Conservation (phyloP, 495 filamentous ascomycete species). For the Lophiotrema nucula region DNA sequence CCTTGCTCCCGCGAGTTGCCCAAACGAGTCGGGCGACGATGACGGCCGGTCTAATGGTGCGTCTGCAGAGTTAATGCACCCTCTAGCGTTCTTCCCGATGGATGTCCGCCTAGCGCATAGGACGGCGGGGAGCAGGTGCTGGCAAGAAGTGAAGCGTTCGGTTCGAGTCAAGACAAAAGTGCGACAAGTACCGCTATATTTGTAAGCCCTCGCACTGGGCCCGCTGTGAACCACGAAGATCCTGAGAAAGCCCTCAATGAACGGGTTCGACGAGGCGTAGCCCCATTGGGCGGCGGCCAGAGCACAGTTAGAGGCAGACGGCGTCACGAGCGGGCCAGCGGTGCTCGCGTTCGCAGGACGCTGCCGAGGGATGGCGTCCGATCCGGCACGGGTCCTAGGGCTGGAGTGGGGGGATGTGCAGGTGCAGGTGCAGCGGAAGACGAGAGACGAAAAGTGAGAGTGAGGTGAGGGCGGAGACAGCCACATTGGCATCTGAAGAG, state of each 20-base stretch:
- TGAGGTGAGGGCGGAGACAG: conserved; percentile 5
- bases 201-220: conserved; percentile 20
- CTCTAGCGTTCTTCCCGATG: conserved; percentile 12
- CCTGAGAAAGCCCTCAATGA: conserved; percentile 13
- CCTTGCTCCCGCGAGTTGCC: conserved; percentile 10
- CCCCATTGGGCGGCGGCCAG: conserved; percentile 24
- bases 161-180: conserved; percentile 32
- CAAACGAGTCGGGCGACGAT: conserved; percentile 14
- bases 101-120: conserved; percentile 18
- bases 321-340: conserved; percentile 4
- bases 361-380: conserved; percentile 18
- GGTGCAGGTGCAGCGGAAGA: conserved; percentile 7
- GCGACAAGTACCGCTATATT: conserved; percentile 32
- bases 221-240: not conserved
- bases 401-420: not conserved
- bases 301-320: conserved; percentile 1
- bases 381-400: conserved; percentile 16
- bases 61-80: conserved; percentile 6
- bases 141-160: conserved; percentile 24
- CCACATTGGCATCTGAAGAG: conserved; percentile 25
- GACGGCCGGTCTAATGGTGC: conserved; percentile 12
- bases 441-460: conserved; percentile 5
- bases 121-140: conserved; percentile 23
- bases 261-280: conserved; percentile 1
- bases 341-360: not conserved